Base-by-base conservation (phyloP, 2,329 filamentous ascomycete genomes). In the Penicillium hesseltinei region DNA sequence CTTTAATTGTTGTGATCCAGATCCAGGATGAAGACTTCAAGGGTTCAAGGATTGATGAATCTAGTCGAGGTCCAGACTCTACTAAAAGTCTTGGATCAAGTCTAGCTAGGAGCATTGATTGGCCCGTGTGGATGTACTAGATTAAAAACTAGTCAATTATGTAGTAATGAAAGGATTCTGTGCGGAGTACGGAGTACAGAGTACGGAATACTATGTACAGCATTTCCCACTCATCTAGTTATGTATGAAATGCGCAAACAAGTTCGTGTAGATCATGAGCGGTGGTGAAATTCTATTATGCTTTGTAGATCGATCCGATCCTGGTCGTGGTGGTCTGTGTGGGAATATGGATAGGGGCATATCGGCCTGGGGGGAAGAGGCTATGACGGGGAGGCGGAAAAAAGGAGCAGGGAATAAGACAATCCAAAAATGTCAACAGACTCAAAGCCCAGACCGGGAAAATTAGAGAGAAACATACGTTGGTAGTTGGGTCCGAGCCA, bases 291-390 rank as follows among this genome's bases (percentile, higher is more conserved):
- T 21, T 36, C 9, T 13, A n/a, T 39, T 51, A 45, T 51, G 21
- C 40, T 49, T 43, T 54, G 49, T 31, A 52, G 59, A 60, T 54
- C 53, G 39, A 51, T 57, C 36, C 25, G 17, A 39, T 52, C 42
- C 42, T 40, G 25, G 38, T 19, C 4, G 17, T 45, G 35, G 44
- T 48, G 39, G 35, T 52, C 46, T 51, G 39, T 50, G 52, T 51
- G 8, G 23, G 5, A 33, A 39, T 33, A 31, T 23, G 38, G 6
- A 42, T 38, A 47, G 40, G 40, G 31, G 36, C 13, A 51, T 27
- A 17, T 27, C 27, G 5, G 23, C 33, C 6, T 15, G 38, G 31
- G n/a, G 17, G 23, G 35, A 25, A 9, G 31, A 23, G 31, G 33
- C 33, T 35, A 47, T 56, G 54, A 56, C 54, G 40, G 39, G 7